Evolutionary conservation across 2,329 filamentous ascomycete genomes (phyloP), one percentile per base, ranked within the genome.

Genomic region (Pseudonectria buxi): DNA sequence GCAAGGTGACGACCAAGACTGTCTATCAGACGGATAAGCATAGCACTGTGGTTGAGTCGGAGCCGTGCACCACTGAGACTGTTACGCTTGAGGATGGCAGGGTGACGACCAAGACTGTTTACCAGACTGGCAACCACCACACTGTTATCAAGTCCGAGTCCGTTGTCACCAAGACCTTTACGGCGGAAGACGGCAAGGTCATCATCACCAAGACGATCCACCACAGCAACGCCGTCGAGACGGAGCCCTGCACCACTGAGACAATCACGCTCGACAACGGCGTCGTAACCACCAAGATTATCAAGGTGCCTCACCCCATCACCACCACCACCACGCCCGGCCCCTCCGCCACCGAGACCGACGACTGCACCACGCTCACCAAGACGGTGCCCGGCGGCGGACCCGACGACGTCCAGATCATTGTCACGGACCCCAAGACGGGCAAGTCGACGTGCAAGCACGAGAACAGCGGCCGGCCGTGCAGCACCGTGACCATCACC

Each of bases 371-470:
- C 16, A 55, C 54, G 3, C 33, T 53, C 11, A 49, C 50, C 12
- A 41, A 49, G 18, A 53, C 49, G 7, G 45, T 51, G 7, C 39
- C 39, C 14, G 44, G 44, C 12, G 47, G 44, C 7, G 41, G 40
- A 2, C 46, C 41, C 11, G 35, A 55, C 34, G 54, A 57, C 13
- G 50, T 61, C 16, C 51, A 61, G 27, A 47, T 58, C 28, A 53
- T 51, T 39, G 46, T 58, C 28, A 52, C 57, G 31, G 50, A 61
- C 36, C 50, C 51, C 25, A 44, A 45, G 37, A 58, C 53, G 7
- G 57, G 58, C 22, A 44, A 55, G 33, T 47, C 45, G 5, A 47
- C 39, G 7, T 60, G 57, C 47, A 46, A 34, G 39, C 51, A 41
- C 28, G 44, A 53, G 39, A 37, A 51, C 32, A 54, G 47, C 24